phyloP scores from a whole-genome alignment of 1,284 basidiomycete species.

The Fomitopsis schrenkii region DNA sequence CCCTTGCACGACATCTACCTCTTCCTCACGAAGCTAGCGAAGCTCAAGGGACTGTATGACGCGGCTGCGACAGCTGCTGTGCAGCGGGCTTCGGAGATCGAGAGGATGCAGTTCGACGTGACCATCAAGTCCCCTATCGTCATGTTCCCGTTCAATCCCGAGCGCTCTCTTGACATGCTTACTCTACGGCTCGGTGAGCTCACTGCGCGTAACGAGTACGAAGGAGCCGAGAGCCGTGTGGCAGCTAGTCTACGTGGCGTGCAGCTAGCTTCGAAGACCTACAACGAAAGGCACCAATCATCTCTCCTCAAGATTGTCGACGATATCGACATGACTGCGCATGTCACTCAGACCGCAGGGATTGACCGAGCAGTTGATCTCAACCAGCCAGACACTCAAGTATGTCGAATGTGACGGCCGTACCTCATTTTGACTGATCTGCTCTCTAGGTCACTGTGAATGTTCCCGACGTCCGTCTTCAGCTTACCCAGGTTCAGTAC shows the following conservation, averaged over 20 bases:
- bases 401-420: constrained; percentile 26
- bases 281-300: constrained; percentile 39
- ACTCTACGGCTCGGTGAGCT: constrained; percentile 90
- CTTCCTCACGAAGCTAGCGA: constrained; percentile 87
- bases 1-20: constrained; percentile 84
- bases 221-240: constrained; percentile 59
- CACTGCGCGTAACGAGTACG: constrained; percentile 76
- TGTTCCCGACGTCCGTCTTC: constrained; percentile 89
- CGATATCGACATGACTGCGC: constrained; percentile 79
- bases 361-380: constrained; percentile 47
- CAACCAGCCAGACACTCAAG: constrained; percentile 68
- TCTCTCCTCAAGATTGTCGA: constrained; percentile 85
- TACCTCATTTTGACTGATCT: background rate
- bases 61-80: constrained; percentile 92
- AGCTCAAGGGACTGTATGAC: constrained; percentile 92
- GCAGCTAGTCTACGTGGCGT: constrained; percentile 84
- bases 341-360: constrained; percentile 60
- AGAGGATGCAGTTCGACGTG: constrained; percentile 90
- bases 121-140: constrained; percentile 92
- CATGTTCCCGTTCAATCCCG: constrained; percentile 77
- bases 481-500: constrained; percentile 92
- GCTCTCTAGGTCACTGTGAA: constrained; percentile 58
- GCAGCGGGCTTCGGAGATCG: constrained; percentile 85
- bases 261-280: constrained; percentile 73
- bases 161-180: constrained; percentile 64